A percentile compares a stretch with the other conserved stretches of the same genome.
phyloP scores from a whole-genome alignment of 2,329 filamentous ascomycete species.

The Onygenales sp. region DNA sequence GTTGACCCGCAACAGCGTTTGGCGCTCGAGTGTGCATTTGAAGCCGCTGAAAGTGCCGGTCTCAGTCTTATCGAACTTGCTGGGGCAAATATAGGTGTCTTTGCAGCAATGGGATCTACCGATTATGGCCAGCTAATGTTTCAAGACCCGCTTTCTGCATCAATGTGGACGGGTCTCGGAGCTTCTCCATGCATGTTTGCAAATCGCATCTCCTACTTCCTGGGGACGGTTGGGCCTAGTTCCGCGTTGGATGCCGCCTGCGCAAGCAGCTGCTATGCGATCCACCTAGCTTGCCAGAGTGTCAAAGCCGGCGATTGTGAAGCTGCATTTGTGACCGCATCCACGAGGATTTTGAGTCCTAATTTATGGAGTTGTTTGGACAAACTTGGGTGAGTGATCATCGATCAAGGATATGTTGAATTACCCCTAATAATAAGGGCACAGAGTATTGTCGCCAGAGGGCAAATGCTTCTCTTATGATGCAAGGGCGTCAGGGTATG shows the following conservation, averaged over 20 bases:
- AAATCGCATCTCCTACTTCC: conserved; percentile 25
- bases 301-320: conserved; percentile 16
- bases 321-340: conserved; percentile 16
- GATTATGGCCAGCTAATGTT: conserved; percentile 23
- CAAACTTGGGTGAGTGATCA: too few relatives aligned
- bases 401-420: neutral
- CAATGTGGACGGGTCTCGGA: conserved; percentile 17
- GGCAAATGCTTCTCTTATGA: conserved; percentile 28
- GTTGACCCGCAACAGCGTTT: conserved; percentile 24
- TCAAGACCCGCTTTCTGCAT: conserved; percentile 20
- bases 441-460: conserved; percentile 20
- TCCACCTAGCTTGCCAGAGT: conserved; percentile 24
- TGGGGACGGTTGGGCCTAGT: conserved; percentile 20
- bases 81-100: conserved; percentile 21
- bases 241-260: conserved; percentile 27
- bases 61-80: conserved; percentile 16
- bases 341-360: neutral
- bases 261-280: conserved; percentile 21
- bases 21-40: conserved; percentile 21
- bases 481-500: conserved; percentile 35
- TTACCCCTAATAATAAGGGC: conserved; percentile 8
- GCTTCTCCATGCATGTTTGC: conserved; percentile 14
- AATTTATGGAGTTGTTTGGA: too few relatives aligned
- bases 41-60: conserved; percentile 23
- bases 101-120: conserved; percentile 17